Evolutionary conservation across 805 yeast genomes (phyloP).

Genomic region (Osmozyma mogii): DNA sequence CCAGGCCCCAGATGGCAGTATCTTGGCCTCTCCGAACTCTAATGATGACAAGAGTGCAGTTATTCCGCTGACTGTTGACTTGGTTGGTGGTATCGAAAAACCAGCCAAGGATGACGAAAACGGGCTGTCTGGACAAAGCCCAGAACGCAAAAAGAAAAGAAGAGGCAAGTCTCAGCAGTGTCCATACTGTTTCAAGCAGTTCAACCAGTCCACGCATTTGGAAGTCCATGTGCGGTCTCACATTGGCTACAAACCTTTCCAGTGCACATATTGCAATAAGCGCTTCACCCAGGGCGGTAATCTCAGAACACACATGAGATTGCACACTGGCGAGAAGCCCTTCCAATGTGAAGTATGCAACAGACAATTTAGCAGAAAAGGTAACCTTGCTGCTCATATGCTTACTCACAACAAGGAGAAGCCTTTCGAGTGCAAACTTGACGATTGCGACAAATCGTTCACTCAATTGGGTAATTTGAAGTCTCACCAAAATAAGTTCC

Average conservation of each 20-base stretch:
- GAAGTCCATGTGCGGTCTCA: constrained; percentile 87
- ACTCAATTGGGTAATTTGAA: constrained; percentile 91
- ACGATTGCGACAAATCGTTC: constrained; percentile 74
- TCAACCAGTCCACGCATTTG: constrained; percentile 84
- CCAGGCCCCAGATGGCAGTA: constrained; percentile 63
- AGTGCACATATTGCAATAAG: constrained; percentile 71
- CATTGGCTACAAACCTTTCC: constrained; percentile 79
- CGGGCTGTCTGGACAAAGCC: too few relatives aligned
- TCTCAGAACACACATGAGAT: constrained; percentile 71
- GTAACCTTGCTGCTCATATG: constrained; percentile 83
- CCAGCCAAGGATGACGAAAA: constrained; percentile 22
- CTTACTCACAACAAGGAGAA: constrained; percentile 73
- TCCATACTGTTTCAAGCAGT: constrained; percentile 68
- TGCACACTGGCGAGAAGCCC: constrained; percentile 92
- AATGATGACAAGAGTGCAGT: constrained; percentile 24
- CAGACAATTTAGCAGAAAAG: constrained; percentile 78
- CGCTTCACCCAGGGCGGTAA: constrained; percentile 88
- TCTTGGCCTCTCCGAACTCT: constrained; percentile 36
- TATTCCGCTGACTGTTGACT: constrained; percentile 48
- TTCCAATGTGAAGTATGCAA: constrained; percentile 72
- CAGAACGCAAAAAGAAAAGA: constrained; percentile 13
- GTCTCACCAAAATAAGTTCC: constrained; percentile 90
- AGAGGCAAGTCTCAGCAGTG: constrained; percentile 56
- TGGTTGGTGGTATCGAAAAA: constrained; percentile 77
- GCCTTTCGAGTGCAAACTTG: constrained; percentile 75